Conservation (phyloP, 371 early-diverging fungal genomes). For the Haplosporangium sp. region DNA sequence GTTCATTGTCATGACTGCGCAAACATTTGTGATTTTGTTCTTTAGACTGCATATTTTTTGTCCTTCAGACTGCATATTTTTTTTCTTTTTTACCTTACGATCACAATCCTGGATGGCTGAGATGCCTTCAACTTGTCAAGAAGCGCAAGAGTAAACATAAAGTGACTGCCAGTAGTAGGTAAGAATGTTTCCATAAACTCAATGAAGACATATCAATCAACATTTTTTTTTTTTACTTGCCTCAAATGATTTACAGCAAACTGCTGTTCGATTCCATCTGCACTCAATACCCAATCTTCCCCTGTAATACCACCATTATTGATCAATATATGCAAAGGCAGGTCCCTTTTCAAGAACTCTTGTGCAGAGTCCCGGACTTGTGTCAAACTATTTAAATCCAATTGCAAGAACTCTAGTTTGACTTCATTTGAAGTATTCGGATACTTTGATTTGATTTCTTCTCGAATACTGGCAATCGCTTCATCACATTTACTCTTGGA, state of each 20-base stretch:
- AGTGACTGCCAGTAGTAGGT: conserved; percentile 59
- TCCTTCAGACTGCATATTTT: too few species aligned
- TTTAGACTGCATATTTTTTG: too few species aligned
- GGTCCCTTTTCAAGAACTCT: conserved; percentile 57
- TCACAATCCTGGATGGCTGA: conserved; percentile 60
- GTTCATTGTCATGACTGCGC: too few species aligned
- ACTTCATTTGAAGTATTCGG: background rate
- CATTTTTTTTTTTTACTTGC: conserved; percentile 1
- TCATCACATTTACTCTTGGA: conserved; percentile 56
- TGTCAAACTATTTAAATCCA: conserved; percentile 66
- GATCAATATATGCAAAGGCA: conserved; percentile 70
- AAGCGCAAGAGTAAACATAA: conserved; percentile 68
- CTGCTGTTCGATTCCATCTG: conserved; percentile 74
- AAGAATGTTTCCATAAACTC: background rate
- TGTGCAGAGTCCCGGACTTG: conserved; percentile 66
- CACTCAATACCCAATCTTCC: conserved; percentile 65
- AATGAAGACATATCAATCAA: background rate
- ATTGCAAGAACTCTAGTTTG: conserved; percentile 60
- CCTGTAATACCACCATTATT: conserved; percentile 80
- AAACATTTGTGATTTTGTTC: too few species aligned
- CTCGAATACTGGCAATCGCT: conserved; percentile 61
- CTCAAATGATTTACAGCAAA: conserved; percentile 28
- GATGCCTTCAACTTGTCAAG: conserved; percentile 65
- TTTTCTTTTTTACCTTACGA: background rate
- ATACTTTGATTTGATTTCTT: conserved; percentile 26